Percentiles rank a stretch among this genome's conserved stretches.
Conservation (phyloP, 2,329 filamentous ascomycete genomes). For the Phyllosticta ampelicida region DNA sequence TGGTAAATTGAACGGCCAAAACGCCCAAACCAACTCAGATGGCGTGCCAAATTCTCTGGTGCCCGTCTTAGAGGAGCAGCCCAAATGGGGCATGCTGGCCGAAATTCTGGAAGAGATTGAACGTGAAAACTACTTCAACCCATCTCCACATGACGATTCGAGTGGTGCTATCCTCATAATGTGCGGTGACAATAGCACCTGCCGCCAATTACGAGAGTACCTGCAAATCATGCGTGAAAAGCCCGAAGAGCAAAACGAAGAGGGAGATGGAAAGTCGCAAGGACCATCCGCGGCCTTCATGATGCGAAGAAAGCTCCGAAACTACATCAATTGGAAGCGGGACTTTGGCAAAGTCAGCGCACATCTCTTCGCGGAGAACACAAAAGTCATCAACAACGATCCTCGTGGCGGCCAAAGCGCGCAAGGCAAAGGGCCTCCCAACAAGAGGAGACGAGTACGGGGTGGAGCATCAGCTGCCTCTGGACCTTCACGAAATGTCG, state of each 20-base stretch:
- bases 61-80: constrained; percentile 83
- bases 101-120: constrained; percentile 92
- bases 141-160: constrained; percentile 64
- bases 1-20: constrained; percentile 51
- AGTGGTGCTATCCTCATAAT: constrained; percentile 92
- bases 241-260: constrained; percentile 31
- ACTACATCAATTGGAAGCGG: constrained; percentile 83
- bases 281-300: constrained; percentile 67
- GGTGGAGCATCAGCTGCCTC: constrained; percentile 59
- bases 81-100: constrained; percentile 85
- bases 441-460: constrained; percentile 75
- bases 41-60: constrained; percentile 51
- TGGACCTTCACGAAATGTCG: constrained; percentile 53
- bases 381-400: constrained; percentile 61
- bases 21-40: constrained; percentile 30
- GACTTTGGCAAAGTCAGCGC: constrained; percentile 80
- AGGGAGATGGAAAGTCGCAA: constrained; percentile 43
- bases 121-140: constrained; percentile 76
- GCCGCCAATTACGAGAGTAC: constrained; percentile 80
- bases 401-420: constrained; percentile 38
- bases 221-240: constrained; percentile 80
- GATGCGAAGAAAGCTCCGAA: constrained; percentile 78
- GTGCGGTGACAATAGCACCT: constrained; percentile 81
- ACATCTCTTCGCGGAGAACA: constrained; percentile 66
- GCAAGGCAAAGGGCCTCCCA: constrained; percentile 59